phyloP scores from a whole-genome alignment of 2,329 filamentous ascomycete genomes.

The Juglanconis juglandina region DNA sequence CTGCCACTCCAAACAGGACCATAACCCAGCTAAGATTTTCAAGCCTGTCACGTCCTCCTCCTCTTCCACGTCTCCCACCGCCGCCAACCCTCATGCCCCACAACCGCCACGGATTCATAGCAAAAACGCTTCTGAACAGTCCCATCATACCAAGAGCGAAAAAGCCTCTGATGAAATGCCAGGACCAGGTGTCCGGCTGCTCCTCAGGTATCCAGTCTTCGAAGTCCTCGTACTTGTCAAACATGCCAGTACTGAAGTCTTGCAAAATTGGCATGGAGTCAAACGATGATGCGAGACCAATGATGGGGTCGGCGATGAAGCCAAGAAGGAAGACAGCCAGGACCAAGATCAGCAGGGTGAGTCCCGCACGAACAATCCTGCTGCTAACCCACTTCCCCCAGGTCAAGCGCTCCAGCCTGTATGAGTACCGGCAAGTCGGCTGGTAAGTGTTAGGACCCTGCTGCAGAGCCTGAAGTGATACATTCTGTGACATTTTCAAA shows the following conservation, averaged over 20 bases:
- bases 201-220: conserved; percentile 40
- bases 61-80: conserved; percentile 52
- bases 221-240: conserved; percentile 37
- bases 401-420: conserved; percentile 71
- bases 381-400: conserved; percentile 71
- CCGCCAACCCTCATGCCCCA: conserved; percentile 66
- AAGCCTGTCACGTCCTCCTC: conserved; percentile 74
- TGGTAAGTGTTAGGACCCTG: no score
- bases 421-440: conserved; percentile 81
- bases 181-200: conserved; percentile 62
- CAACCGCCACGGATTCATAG: conserved; percentile 72
- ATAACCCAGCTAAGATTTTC: conserved; percentile 77
- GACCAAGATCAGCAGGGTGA: conserved; percentile 72
- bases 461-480: no score
- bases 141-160: conserved; percentile 86
- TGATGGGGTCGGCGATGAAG: conserved; percentile 88
- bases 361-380: conserved; percentile 59
- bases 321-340: conserved; percentile 76
- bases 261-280: conserved; percentile 67
- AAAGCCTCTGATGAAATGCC: conserved; percentile 86
- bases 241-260: conserved; percentile 45
- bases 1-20: conserved; percentile 74
- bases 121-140: conserved; percentile 74
- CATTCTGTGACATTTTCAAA: no score
- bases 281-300: conserved; percentile 69